phyloP scores from a whole-genome alignment of 805 yeast species.

The Suhomyces faveliae region DNA sequence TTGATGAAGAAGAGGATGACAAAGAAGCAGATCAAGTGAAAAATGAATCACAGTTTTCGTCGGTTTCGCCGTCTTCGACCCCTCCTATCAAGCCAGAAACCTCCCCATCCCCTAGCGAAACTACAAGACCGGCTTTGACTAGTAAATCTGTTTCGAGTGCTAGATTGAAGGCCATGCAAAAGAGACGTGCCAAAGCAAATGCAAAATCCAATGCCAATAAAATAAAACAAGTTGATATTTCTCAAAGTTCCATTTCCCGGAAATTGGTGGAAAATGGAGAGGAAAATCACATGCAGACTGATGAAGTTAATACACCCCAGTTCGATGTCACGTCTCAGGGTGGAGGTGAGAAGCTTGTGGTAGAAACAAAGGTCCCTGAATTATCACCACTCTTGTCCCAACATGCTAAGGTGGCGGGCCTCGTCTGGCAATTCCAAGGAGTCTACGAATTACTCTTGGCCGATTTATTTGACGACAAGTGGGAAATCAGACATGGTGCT shows the following conservation, averaged over 20 bases:
- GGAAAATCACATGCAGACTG: conserved; percentile 10
- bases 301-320: conserved; percentile 26
- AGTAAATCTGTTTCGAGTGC: conserved; percentile 52
- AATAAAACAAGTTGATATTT: conserved; percentile 57
- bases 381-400: conserved; percentile 67
- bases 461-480: conserved; percentile 77
- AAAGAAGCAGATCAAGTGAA: conserved; percentile 7
- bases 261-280: conserved; percentile 47
- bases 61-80: conserved; percentile 17
- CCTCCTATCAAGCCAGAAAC: conserved; percentile 16
- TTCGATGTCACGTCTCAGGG: conserved; percentile 73
- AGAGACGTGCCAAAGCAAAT: conserved; percentile 75
- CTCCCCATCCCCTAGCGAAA: not conserved
- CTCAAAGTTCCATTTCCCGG: conserved; percentile 67
- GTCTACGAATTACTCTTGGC: conserved; percentile 76
- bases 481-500: conserved; percentile 98
- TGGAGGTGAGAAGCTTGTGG: conserved; percentile 77
- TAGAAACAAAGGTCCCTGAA: conserved; percentile 71
- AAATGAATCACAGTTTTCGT: conserved; percentile 11
- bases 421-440: conserved; percentile 94
- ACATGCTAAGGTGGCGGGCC: conserved; percentile 67
- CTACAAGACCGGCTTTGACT: conserved; percentile 13
- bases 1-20: conserved; percentile 14
- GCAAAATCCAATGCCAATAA: conserved; percentile 52
- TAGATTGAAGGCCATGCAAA: conserved; percentile 91